These are phyloP conservation scores for Fusarium brevicatenulatum DNA, from an alignment of 2,329 filamentous ascomycete species.

Conservation along the genomic window DNA sequence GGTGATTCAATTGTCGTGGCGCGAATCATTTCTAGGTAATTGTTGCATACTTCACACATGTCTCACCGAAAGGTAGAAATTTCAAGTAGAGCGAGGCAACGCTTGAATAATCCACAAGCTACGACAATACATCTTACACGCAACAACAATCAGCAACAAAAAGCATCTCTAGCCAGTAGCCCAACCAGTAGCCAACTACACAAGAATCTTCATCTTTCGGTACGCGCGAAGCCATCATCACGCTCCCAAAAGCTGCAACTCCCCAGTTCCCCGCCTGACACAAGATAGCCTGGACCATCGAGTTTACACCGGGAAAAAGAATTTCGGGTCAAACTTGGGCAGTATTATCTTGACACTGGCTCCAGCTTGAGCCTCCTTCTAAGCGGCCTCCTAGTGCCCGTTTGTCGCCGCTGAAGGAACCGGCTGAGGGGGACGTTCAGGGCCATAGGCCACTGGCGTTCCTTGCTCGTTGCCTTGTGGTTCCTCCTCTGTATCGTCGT, in stretches of 20 bases:
- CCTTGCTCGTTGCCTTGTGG: slow-evolving; percentile 50
- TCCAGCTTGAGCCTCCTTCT: slow-evolving; percentile 24
- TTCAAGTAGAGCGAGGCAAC: slow-evolving; percentile 12
- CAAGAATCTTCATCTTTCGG: slow-evolving; percentile 4
- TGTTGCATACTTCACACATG: background rate
- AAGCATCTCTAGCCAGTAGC: slow-evolving; percentile 30
- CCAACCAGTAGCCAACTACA: slow-evolving; percentile 32
- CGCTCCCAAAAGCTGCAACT: slow-evolving; percentile 11
- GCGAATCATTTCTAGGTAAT: background rate
- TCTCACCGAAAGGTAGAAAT: slow-evolving; percentile 4
- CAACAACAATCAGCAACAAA: slow-evolving; percentile 35
- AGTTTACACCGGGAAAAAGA: background rate
- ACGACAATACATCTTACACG: slow-evolving; percentile 43
- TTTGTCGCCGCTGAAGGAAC: slow-evolving; percentile 53
- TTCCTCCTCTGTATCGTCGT: slow-evolving; percentile 69
- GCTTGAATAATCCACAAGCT: slow-evolving; percentile 42
- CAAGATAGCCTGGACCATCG: background rate
- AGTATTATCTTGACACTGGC: background rate
- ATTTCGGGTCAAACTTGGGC: background rate
- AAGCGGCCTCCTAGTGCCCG: slow-evolving; percentile 54
- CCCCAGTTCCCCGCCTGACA: slow-evolving; percentile 1
- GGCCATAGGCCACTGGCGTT: slow-evolving; percentile 57
- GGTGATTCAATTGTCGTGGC: background rate
- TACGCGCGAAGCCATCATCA: slow-evolving; percentile 7
- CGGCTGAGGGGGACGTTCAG: slow-evolving; percentile 58